Evolutionary conservation across 768 basidiomycete species (phyloP).

Genomic region (Cystofilobasidium bisporidii): DNA sequence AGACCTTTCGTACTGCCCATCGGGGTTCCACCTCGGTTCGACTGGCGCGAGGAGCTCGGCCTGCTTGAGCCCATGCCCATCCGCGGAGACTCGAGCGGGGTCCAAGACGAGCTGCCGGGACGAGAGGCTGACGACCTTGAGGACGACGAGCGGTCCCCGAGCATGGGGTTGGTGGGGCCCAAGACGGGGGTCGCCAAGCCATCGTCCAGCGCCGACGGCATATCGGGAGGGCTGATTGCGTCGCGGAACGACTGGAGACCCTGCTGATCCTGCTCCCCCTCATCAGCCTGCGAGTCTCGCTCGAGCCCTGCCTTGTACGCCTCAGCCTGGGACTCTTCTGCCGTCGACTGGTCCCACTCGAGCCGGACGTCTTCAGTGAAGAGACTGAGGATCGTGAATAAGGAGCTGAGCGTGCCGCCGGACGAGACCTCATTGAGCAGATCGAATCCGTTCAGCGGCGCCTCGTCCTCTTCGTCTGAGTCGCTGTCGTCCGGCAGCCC

Average conservation of each 20-base stretch:
- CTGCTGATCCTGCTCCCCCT: neutral
- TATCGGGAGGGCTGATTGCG: neutral
- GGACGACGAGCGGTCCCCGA: neutral
- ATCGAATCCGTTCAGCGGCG: conserved; percentile 79
- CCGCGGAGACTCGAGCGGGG: neutral
- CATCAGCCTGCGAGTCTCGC: neutral
- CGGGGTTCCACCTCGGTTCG: neutral
- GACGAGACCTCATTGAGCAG: conserved; percentile 91
- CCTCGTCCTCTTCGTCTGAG: conserved; percentile 40
- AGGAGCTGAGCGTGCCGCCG: conserved; percentile 86
- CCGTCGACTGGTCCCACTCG: conserved; percentile 63
- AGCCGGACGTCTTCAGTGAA: conserved; percentile 74
- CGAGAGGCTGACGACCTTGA: neutral
- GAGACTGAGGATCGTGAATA: conserved; percentile 91
- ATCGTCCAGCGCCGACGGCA: neutral
- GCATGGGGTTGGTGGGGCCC: neutral
- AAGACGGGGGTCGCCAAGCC: neutral
- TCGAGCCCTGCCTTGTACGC: neutral
- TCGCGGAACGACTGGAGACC: neutral
- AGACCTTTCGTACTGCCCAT: neutral
- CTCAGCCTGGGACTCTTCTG: neutral
- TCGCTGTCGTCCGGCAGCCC: conserved; percentile 10
- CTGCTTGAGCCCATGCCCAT: neutral
- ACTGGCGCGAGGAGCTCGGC: neutral
- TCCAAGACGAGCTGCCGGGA: neutral